Percentiles rank a stretch among this genome's conserved stretches.
Conservation (phyloP, 2,329 filamentous ascomycete species). For the Annulohypoxylon truncatum region DNA sequence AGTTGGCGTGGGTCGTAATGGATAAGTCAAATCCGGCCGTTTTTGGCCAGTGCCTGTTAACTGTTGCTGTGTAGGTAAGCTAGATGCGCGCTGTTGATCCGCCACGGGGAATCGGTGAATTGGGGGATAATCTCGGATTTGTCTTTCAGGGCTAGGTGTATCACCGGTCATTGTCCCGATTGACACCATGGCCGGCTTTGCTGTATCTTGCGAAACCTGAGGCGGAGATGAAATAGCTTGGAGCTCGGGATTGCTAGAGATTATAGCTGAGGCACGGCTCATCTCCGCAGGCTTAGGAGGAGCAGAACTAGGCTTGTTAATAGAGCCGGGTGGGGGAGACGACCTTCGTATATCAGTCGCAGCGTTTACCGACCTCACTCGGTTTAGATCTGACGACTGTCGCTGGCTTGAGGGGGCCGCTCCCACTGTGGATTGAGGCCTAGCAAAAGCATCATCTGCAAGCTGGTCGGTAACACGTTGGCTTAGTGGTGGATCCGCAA, state of each 20-base stretch:
- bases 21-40: slow-evolving; percentile 43
- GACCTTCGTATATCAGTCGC: slow-evolving; percentile 43
- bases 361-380: slow-evolving; percentile 45
- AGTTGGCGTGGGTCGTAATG: slow-evolving; percentile 44
- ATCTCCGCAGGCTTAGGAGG: slow-evolving; percentile 58
- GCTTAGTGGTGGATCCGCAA: slow-evolving; percentile 61
- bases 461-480: slow-evolving; percentile 79
- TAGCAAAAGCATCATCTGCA: slow-evolving; percentile 85
- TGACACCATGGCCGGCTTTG: slow-evolving; percentile 60
- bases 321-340: slow-evolving; percentile 49
- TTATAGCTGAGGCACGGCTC: slow-evolving; percentile 72
- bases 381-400: slow-evolving; percentile 49
- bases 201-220: slow-evolving; percentile 48
- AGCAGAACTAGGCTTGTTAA: slow-evolving; percentile 54
- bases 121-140: slow-evolving; percentile 54
- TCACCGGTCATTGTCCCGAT: slow-evolving; percentile 83
- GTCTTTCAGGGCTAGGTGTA: slow-evolving; percentile 65
- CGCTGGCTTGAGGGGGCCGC: slow-evolving; percentile 48
- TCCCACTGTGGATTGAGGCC: slow-evolving; percentile 50
- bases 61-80: slow-evolving; percentile 53
- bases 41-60: slow-evolving; percentile 39
- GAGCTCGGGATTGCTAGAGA: slow-evolving; percentile 71
- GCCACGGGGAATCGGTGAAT: slow-evolving; percentile 57
- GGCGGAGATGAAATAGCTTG: slow-evolving; percentile 64
- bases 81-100: slow-evolving; percentile 55